Base-by-base conservation (phyloP, 2,329 filamentous ascomycete genomes). In the Aspergillus viridinutans region DNA sequence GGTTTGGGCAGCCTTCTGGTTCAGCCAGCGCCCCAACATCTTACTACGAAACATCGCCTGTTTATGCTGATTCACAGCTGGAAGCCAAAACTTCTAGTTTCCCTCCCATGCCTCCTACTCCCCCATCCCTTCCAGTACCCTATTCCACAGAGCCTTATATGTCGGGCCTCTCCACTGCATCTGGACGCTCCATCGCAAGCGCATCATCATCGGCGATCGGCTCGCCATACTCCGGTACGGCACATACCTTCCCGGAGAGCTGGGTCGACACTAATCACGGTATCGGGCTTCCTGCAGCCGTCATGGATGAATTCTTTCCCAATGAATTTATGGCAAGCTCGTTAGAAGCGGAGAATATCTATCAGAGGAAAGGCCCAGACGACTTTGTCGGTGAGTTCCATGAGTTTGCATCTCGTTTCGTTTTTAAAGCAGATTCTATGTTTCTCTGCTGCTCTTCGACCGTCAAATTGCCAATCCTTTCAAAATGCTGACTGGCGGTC, bases 161-260 rank as follows among this genome's bases (percentile, higher is more conserved):
- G 29, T 87, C 81, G 52, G 85, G 80, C 68, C 80, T 82, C 60
- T 90, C 81, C 59, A 85, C 81, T 58, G 80, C 80, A 25, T 88
- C 84, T 57, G 86, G 74, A 55, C 83, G 78, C 53, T 89, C 87
- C 52, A 70, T 77, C 59, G 74, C 72, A 60, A 79, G 76, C 60
- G 84, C 84, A 3, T 79, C 86, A 6, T 89, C 86, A 1, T 89
- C 87, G 8, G 84, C 83, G 54, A 82, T 86, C 60, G 85, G 85
- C 56, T 90, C 87, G 23, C 87, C 87, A 26, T 83, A 85, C 65
- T 86, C 85, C 1, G 81, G 83, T 61, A 81, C 83, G 66, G 81
- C 81, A 55, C 83, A 82, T 61, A 83, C 83, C 59, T 77, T 78
- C 65, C 80, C 84, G 52, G 78, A 85, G 49, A 83, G 85, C 58